Evolutionary conservation across 257 asterid species (phyloP).

Genomic region (Lycium ferocissimum): DNA sequence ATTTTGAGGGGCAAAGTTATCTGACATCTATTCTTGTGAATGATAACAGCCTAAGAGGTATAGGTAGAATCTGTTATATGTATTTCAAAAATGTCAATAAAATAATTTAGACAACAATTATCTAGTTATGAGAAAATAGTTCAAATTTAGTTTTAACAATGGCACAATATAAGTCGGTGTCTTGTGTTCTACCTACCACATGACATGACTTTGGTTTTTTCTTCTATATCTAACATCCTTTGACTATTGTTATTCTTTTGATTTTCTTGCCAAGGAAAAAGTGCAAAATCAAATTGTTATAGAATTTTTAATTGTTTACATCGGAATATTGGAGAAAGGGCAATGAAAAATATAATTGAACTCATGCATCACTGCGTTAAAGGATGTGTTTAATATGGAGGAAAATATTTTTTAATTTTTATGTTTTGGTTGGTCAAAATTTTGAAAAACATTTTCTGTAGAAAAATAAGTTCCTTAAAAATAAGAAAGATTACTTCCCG

Average conservation of each 20-base stretch:
- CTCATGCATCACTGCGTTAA: neutral
- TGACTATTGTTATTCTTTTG: neutral
- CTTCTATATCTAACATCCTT: neutral
- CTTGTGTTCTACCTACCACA: slow-evolving; percentile 5
- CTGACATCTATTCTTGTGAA: neutral
- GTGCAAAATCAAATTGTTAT: neutral
- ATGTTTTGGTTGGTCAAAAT: too few species aligned
- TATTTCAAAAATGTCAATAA: neutral
- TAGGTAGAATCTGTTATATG: neutral
- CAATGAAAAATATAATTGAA: neutral
- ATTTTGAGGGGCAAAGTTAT: neutral
- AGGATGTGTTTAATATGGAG: neutral
- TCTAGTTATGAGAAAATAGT: neutral
- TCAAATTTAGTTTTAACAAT: neutral
- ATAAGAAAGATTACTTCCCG: neutral
- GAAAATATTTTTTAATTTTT: neutral
- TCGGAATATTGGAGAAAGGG: neutral
- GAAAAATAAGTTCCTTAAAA: neutral
- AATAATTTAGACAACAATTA: neutral
- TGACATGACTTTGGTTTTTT: neutral
- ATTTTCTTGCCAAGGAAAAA: neutral
- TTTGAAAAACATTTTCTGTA: too few species aligned
- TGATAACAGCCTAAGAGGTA: neutral
- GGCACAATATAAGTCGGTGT: neutral
- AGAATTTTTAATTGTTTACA: neutral